Conservation (phyloP, 768 basidiomycete genomes). For the Rhizopogon vesiculosus region DNA sequence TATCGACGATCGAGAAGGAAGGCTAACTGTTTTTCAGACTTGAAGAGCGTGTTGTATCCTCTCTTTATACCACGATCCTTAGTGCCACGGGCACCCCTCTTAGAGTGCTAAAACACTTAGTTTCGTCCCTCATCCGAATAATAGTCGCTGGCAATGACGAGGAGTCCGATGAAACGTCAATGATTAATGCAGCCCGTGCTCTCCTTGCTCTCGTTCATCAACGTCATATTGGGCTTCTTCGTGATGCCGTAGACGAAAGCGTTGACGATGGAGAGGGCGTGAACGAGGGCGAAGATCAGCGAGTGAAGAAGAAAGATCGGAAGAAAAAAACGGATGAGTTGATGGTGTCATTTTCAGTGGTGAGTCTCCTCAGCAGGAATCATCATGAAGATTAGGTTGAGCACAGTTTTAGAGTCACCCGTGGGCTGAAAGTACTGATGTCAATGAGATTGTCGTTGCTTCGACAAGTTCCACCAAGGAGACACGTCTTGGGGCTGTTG, state of each 20-base stretch:
- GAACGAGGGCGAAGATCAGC: slow-evolving; percentile 14
- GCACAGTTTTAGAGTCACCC: slow-evolving; percentile 16
- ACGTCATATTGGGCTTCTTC: slow-evolving; percentile 51
- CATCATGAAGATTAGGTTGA: background rate
- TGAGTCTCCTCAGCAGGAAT: slow-evolving; percentile 21
- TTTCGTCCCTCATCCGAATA: slow-evolving; percentile 17
- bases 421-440: slow-evolving; percentile 22
- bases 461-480: slow-evolving; percentile 59
- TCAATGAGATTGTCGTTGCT: slow-evolving; percentile 44
- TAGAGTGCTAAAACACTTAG: slow-evolving; percentile 16
- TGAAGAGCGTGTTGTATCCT: slow-evolving; percentile 21
- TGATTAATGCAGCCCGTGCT: slow-evolving; percentile 13
- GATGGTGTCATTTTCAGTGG: slow-evolving; percentile 54
- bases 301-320: slow-evolving; percentile 19
- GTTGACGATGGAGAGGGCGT: slow-evolving; percentile 18
- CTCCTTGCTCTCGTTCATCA: slow-evolving; percentile 62
- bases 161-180: background rate
- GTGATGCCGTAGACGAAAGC: slow-evolving; percentile 33
- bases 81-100: slow-evolving; percentile 18
- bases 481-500: slow-evolving; percentile 56
- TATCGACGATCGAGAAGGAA: too few species aligned
- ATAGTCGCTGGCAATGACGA: slow-evolving; percentile 6
- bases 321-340: slow-evolving; percentile 49
- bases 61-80: slow-evolving; percentile 26
- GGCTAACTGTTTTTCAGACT: slow-evolving; percentile 19